A percentile compares a stretch with the other conserved stretches of the same genome.
phyloP scores from a whole-genome alignment of 1,284 basidiomycete genomes.

The Apiotrichum gamsii region DNA sequence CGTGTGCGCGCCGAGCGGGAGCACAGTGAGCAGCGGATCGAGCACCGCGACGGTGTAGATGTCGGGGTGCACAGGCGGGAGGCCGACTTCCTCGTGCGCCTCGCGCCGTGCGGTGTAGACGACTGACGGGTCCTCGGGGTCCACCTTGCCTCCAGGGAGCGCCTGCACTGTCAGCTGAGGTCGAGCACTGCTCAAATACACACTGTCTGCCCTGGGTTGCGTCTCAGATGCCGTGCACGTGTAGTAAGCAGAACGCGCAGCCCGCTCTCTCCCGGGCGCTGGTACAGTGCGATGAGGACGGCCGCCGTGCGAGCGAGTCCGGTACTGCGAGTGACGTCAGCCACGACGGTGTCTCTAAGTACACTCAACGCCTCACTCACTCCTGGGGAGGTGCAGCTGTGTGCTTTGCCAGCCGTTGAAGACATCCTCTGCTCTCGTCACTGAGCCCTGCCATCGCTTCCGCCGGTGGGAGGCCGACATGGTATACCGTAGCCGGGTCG shows the following conservation, averaged over 20 bases:
- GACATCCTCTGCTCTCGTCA: slow-evolving; percentile 23
- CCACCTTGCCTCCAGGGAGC: slow-evolving; percentile 73
- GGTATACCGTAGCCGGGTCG: slow-evolving; percentile 1
- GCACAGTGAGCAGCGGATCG: slow-evolving; percentile 67
- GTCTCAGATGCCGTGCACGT: slow-evolving; percentile 65
- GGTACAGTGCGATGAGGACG: slow-evolving; percentile 70
- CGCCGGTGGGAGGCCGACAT: slow-evolving; percentile 3
- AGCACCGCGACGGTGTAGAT: slow-evolving; percentile 62
- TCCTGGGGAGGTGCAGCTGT: slow-evolving; percentile 5
- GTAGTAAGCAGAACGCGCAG: slow-evolving; percentile 76
- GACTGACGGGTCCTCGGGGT: slow-evolving; percentile 59
- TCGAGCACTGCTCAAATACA: neutral
- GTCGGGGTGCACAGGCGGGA: slow-evolving; percentile 56
- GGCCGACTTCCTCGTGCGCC: slow-evolving; percentile 70
- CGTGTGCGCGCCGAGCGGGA: slow-evolving; percentile 52
- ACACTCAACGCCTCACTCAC: neutral
- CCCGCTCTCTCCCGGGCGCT: slow-evolving; percentile 53
- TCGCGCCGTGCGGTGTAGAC: slow-evolving; percentile 69
- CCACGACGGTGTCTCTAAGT: neutral
- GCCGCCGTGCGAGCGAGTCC: slow-evolving; percentile 53
- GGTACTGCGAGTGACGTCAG: slow-evolving; percentile 22
- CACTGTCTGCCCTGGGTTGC: slow-evolving; percentile 15
- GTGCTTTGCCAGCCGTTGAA: slow-evolving; percentile 15
- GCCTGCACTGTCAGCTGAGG: slow-evolving; percentile 48
- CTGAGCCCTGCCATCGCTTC: slow-evolving; percentile 18